These are phyloP conservation scores for Phialemonium atrogriseum DNA, from an alignment of 2,329 filamentous ascomycete species.

Conservation along the genomic window DNA sequence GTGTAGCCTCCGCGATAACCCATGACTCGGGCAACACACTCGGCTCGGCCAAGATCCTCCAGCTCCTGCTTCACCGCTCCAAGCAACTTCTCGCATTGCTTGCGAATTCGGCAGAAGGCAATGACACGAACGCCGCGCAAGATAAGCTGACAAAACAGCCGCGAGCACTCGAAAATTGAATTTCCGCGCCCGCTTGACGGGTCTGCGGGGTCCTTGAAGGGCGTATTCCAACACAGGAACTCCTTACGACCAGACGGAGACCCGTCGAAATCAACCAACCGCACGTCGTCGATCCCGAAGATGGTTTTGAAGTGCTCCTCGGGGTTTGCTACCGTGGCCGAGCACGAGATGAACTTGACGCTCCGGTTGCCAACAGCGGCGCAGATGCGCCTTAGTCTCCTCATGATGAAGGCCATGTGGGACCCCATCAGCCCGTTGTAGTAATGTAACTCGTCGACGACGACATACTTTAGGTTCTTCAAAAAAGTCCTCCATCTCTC, in stretches of 20 bases:
- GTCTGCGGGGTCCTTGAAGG: conserved; percentile 82
- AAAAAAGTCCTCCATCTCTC: conserved; percentile 81
- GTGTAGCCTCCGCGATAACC: conserved; percentile 94
- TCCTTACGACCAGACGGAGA: conserved; percentile 90
- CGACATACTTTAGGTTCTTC: conserved; percentile 83
- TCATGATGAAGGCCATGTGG: conserved; percentile 92
- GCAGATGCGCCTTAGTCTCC: conserved; percentile 77
- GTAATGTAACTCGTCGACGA: conserved; percentile 87
- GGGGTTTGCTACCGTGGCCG: conserved; percentile 91
- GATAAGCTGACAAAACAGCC: conserved; percentile 83
- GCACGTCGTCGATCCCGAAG: conserved; percentile 80
- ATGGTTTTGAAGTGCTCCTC: conserved; percentile 85
- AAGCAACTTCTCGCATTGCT: conserved; percentile 79
- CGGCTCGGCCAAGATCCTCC: conserved; percentile 59
- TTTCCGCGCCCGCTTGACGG: conserved; percentile 80
- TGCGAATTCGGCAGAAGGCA: conserved; percentile 82
- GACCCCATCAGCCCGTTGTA: conserved; percentile 94
- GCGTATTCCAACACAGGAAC: conserved; percentile 96
- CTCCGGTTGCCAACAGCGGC: conserved; percentile 79
- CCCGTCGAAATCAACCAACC: conserved; percentile 81
- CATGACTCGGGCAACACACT: conserved; percentile 78
- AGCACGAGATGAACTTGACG: conserved; percentile 90
- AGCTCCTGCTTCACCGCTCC: conserved; percentile 74
- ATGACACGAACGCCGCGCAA: conserved; percentile 85
- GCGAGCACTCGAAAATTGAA: conserved; percentile 76